These are phyloP conservation scores for Austroboletus olivaceoglutinosus DNA, from an alignment of 1,284 basidiomycete species.

Conservation along the genomic window DNA sequence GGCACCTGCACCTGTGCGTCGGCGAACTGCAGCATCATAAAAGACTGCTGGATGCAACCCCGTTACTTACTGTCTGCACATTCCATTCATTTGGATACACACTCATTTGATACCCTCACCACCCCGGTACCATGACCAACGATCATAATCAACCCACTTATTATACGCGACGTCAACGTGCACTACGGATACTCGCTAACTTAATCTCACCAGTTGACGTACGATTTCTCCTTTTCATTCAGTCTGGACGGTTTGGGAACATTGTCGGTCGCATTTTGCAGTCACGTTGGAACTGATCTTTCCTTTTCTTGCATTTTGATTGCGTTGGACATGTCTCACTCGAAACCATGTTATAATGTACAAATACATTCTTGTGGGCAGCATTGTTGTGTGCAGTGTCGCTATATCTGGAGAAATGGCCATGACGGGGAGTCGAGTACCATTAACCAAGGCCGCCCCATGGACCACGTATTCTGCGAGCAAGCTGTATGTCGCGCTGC, in stretches of 20 bases:
- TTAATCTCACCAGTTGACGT: slow-evolving; percentile 15
- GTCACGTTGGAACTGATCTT: slow-evolving; percentile 16
- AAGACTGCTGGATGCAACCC: slow-evolving; percentile 1
- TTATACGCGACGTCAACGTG: slow-evolving; percentile 12
- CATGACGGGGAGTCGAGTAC: background rate
- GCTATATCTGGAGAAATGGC: background rate
- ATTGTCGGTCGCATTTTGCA: slow-evolving; percentile 13
- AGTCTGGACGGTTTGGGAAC: slow-evolving; percentile 21
- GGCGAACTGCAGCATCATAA: slow-evolving; percentile 26
- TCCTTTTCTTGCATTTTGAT: slow-evolving; percentile 12
- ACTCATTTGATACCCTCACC: slow-evolving; percentile 34
- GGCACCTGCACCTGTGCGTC: slow-evolving; percentile 15
- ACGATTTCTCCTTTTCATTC: slow-evolving; percentile 5
- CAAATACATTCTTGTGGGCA: slow-evolving; percentile 20
- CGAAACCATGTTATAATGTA: slow-evolving; percentile 29
- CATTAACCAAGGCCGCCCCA: slow-evolving; percentile 55
- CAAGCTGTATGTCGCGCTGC: slow-evolving; percentile 96
- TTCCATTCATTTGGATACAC: slow-evolving; percentile 21
- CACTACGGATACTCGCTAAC: slow-evolving; percentile 27
- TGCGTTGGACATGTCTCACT: slow-evolving; percentile 5
- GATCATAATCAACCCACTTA: slow-evolving; percentile 12
- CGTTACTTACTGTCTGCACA: slow-evolving; percentile 8
- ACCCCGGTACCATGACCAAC: slow-evolving; percentile 15
- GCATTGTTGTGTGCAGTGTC: too few species aligned
- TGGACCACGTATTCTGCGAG: slow-evolving; percentile 87